Evolutionary conservation across 768 basidiomycete genomes (phyloP), one percentile per base, ranked within the genome.

Genomic region (Leucosporidium creatinivorum): DNA sequence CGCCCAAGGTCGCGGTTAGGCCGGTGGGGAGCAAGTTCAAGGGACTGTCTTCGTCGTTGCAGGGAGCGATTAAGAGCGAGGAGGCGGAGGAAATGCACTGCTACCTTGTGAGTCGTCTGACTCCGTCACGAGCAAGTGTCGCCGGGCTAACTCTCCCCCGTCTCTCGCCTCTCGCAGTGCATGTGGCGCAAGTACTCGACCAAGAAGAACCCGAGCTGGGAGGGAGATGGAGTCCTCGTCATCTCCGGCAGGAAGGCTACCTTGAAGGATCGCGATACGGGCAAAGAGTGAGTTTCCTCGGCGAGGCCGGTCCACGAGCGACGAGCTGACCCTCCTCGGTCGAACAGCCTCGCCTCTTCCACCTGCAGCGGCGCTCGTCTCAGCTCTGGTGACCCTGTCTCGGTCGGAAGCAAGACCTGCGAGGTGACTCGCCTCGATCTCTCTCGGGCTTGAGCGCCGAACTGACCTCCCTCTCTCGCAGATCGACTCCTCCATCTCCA

Each of bases 141-240:
- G 7, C 25, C 13, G 15, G 21, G 7, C 52, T 44, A 28, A 19
- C 15, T 3, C 1, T 21, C 1, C 13, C 18, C n/a, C 26, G n/a
- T n/a, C n/a, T n/a, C n/a, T n/a, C n/a, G n/a, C 9, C n/a, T n/a
- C 2, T 44, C 26, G 10, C 56, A 48, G 47, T 58, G 33, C 48
- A 47, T 31, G 31, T 26, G 21, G 89, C 83, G 90, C 48, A 88
- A 86, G 73, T 84, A 82, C 54, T 84, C 86, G 74, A 80, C 81
- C 49, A 89, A 82, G 80, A 92, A 92, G 78, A 84, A 90, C 73
- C 88, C 89, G 75, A 88, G 86, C 0, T 93, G 92, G 91, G 90
- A 92, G 65, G 89, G 87, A 12, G 78, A 79, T 47, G 78, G 75
- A 0, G 54, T 73, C 23, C 48, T 74, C 21, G 39, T 73, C 18